These are phyloP conservation scores for Tylopilus felleus DNA, from an alignment of 768 basidiomycete genomes.

Conservation along the genomic window DNA sequence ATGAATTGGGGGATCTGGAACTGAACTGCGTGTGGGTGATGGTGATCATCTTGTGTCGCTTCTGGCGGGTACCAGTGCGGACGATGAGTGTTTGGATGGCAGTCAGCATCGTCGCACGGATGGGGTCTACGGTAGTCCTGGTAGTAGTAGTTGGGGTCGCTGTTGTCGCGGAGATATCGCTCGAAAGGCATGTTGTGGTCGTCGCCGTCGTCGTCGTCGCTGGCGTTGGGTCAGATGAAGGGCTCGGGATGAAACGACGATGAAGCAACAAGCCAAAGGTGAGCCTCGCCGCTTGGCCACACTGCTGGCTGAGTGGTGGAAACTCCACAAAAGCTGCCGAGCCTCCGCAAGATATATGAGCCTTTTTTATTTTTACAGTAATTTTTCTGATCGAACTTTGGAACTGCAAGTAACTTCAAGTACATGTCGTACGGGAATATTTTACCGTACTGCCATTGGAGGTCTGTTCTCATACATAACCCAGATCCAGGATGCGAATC, in stretches of 20 bases:
- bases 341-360: constrained; percentile 6
- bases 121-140: constrained; percentile 15
- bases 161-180: constrained; percentile 32
- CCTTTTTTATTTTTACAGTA: constrained; percentile 1
- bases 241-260: neutral
- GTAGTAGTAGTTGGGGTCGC: constrained; percentile 8
- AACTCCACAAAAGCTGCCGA: neutral
- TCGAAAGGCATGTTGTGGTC: constrained; percentile 39
- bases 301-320: neutral
- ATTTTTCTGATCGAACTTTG: constrained; percentile 9
- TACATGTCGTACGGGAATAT: constrained; percentile 5
- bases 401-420: neutral
- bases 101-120: constrained; percentile 11
- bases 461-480: neutral
- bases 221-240: neutral
- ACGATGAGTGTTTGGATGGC: constrained; percentile 5
- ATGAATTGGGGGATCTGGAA: constrained; percentile 70
- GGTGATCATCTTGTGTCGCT: neutral
- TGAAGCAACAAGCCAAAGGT: neutral
- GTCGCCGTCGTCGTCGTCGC: constrained; percentile 1
- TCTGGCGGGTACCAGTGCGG: constrained; percentile 3
- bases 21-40: constrained; percentile 32
- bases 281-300: neutral
- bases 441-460: neutral
- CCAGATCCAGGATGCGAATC: constrained; percentile 15